These are phyloP conservation scores for Trichomonascaceae sp. DNA, from an alignment of 1,139 yeast species.

Conservation along the genomic window DNA sequence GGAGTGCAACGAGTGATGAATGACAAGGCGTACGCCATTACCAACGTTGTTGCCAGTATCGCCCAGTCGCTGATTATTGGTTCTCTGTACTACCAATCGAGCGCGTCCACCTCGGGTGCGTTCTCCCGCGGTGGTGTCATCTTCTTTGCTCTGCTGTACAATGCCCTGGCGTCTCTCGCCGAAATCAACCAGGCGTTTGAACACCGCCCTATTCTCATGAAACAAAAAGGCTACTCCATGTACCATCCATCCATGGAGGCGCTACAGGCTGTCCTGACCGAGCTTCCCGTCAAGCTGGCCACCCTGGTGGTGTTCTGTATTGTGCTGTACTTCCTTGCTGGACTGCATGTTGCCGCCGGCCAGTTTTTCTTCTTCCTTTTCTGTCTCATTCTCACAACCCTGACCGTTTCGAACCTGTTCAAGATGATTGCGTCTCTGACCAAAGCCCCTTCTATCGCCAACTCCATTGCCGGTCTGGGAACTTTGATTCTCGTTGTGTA, in stretches of 20 bases:
- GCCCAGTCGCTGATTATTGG: slow-evolving; percentile 41
- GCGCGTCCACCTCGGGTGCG: slow-evolving; percentile 36
- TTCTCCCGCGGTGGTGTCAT: slow-evolving; percentile 45
- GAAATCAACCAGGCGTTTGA: slow-evolving; percentile 45
- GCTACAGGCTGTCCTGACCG: slow-evolving; percentile 43
- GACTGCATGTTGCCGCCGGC: slow-evolving; percentile 46
- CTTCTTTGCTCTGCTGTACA: slow-evolving; percentile 44
- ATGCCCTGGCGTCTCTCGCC: slow-evolving; percentile 44
- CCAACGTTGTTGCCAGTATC: slow-evolving; percentile 37
- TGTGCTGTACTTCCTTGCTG: slow-evolving; percentile 44
- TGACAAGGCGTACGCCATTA: slow-evolving; percentile 39
- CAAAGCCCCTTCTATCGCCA: slow-evolving; percentile 44
- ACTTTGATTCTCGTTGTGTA: slow-evolving; percentile 41
- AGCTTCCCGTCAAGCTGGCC: slow-evolving; percentile 40
- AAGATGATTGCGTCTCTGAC: slow-evolving; percentile 47
- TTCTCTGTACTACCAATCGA: slow-evolving; percentile 43
- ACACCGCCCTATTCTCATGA: slow-evolving; percentile 45
- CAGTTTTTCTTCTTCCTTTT: slow-evolving; percentile 45
- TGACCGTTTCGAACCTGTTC: slow-evolving; percentile 45
- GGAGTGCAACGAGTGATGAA: slow-evolving; percentile 45
- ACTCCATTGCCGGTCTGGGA: slow-evolving; percentile 46
- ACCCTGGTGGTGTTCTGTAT: slow-evolving; percentile 35
- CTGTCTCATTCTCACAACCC: slow-evolving; percentile 34
- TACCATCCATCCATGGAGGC: slow-evolving; percentile 62
- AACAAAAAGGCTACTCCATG: slow-evolving; percentile 50